A percentile compares a stretch with the other conserved stretches of the same genome.
Evolutionary conservation across 495 filamentous ascomycete genomes (phyloP).

Genomic region (Trichoderma virens): DNA sequence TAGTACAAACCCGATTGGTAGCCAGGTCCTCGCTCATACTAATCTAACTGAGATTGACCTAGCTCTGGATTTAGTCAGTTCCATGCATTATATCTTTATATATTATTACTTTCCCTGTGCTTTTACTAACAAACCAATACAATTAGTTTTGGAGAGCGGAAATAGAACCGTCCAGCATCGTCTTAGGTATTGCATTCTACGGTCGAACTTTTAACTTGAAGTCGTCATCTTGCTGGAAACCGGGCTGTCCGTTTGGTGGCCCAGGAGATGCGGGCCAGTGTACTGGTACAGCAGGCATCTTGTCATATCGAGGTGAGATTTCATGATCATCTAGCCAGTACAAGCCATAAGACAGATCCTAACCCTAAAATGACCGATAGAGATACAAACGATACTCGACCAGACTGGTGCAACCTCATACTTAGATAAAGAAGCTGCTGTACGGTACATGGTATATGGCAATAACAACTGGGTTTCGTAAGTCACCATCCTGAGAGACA

Average conservation of each 20-base stretch:
- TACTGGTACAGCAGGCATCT: constrained; percentile 24
- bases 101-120: too few relatives aligned
- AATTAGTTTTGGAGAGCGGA: constrained; percentile 35
- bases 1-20: constrained; percentile 20
- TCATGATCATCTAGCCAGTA: too few relatives aligned
- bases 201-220: constrained; percentile 32
- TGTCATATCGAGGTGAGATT: constrained; percentile 20
- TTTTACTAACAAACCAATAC: too few relatives aligned
- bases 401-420: background rate
- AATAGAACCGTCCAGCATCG: constrained; percentile 33
- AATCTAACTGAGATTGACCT: constrained; percentile 51
- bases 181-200: constrained; percentile 47
- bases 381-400: constrained; percentile 20
- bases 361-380: constrained; percentile 26
- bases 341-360: too few relatives aligned
- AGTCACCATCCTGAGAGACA: too few relatives aligned
- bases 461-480: constrained; percentile 42
- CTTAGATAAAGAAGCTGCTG: constrained; percentile 22
- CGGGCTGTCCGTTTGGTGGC: constrained; percentile 25
- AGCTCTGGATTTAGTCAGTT: constrained; percentile 34
- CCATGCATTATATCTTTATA: too few relatives aligned
- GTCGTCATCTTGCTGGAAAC: constrained; percentile 16
- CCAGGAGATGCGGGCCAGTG: constrained; percentile 27
- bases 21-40: constrained; percentile 37
- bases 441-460: constrained; percentile 34